These are phyloP conservation scores for Vaccinium darrowii DNA, from an alignment of 148 eudicot species.

Conservation along the genomic window DNA sequence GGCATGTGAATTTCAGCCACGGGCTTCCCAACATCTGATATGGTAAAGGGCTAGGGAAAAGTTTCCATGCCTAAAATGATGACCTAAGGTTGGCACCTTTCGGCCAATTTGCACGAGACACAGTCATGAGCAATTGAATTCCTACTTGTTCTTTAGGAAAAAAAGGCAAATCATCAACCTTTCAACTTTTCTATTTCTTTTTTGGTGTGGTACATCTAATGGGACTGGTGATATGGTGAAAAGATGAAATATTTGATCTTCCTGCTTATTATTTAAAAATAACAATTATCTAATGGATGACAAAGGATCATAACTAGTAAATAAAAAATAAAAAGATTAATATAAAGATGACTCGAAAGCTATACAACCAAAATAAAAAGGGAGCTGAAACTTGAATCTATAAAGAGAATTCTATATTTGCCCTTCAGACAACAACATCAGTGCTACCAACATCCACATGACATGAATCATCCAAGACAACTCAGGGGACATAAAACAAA, in stretches of 20 bases:
- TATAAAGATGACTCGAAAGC: not conserved
- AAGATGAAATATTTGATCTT: not conserved
- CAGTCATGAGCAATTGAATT: constrained; percentile 3
- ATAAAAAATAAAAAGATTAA: not conserved
- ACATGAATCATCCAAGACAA: not conserved
- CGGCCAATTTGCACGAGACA: constrained; percentile 11
- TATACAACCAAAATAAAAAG: not conserved
- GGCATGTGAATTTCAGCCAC: not conserved
- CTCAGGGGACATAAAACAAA: not conserved
- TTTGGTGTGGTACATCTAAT: not conserved
- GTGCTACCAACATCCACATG: not conserved
- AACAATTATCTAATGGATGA: not conserved
- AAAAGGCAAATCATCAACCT: not conserved
- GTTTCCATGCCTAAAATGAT: not conserved
- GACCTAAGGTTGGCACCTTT: constrained; percentile 8
- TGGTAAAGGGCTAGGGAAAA: not conserved
- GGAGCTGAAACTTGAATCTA: not conserved
- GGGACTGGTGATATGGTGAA: not conserved
- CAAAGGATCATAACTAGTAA: not conserved
- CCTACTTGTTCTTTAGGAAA: not conserved
- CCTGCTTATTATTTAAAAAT: not conserved
- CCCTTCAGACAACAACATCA: not conserved
- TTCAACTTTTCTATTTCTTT: not conserved
- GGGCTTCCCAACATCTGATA: not conserved
- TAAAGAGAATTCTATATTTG: not conserved